Base-by-base conservation (phyloP, 371 early-diverging fungal species). In the Mortierella sp. region DNA sequence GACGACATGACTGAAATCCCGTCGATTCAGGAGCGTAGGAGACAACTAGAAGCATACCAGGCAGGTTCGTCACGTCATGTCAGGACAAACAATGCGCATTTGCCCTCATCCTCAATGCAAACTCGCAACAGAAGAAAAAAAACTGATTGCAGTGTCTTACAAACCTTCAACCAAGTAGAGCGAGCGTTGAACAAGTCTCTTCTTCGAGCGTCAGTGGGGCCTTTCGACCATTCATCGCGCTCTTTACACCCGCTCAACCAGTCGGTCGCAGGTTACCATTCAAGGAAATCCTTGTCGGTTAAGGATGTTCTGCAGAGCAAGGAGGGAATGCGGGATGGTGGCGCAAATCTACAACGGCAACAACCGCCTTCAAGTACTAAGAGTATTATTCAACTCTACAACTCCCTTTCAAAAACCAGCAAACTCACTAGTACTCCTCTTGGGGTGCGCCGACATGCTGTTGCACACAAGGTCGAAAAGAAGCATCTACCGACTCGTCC, bases 31-130 rank as follows among this genome's bases (percentile, higher is more conserved):
- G 85, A 85, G 14, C 85, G 85, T 10, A 76, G 85, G 21, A 70
- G 42, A 72, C 82, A 79, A 45, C 72, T 85, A 21, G 82, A 85
- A 52, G 85, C 82, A 14, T 85, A 77, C 50, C 79, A 85, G 77
- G 82, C 85, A 58, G 85, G 85, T 82, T 44, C 57, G 48, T 47
- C 72, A 9, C 34, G 5, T 38, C 72, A 9, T 48, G 65, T 26
- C 63, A 14, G 28, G n/a, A 19, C n/a, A 10, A 10, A 3, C 45
- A 21, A 21, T 47, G 24, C 0, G 34, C 28, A 28, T 31, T 65
- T 11, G 48, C 65, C 48, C n/a, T 16, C 77, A 2, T 7, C 42
- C 42, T 38, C 42, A 10, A 10, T 34, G 6, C 14, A 58, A 48
- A 3, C 31, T 38, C 11, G 19, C 42, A 70, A 70, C 24, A 68